A percentile compares a stretch with the other conserved stretches of the same genome.
These are phyloP conservation scores for Emydomyces testavorans DNA, from an alignment of 2,329 filamentous ascomycete species.

Conservation along the genomic window DNA sequence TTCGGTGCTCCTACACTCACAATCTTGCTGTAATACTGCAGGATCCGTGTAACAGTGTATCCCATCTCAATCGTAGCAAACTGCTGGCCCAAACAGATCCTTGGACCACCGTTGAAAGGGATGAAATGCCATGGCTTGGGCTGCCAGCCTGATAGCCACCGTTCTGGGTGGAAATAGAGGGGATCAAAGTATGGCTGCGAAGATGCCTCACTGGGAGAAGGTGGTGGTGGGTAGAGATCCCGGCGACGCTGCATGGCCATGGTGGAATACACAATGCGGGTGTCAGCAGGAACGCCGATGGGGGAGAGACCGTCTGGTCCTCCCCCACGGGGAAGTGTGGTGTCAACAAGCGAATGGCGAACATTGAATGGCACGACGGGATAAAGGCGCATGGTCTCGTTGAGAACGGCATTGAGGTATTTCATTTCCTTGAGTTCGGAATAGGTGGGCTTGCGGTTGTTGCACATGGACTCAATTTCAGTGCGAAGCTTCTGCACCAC, in stretches of 20 bases:
- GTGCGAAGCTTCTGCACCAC: conserved; percentile 56
- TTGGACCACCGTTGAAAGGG: conserved; percentile 43
- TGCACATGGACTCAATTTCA: conserved; percentile 60
- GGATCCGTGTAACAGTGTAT: conserved; percentile 36
- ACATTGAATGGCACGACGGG: conserved; percentile 71
- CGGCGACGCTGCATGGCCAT: conserved; percentile 42
- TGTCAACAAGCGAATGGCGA: conserved; percentile 59
- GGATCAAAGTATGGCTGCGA: conserved; percentile 33
- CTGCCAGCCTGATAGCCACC: conserved; percentile 41
- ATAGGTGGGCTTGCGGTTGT: conserved; percentile 53
- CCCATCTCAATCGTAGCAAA: conserved; percentile 50
- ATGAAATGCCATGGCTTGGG: conserved; percentile 46
- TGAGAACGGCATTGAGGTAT: conserved; percentile 59
- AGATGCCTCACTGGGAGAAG: conserved; percentile 15
- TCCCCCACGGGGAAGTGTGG: conserved; percentile 58
- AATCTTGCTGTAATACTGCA: conserved; percentile 34
- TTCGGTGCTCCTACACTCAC: conserved; percentile 23
- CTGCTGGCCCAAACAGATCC: conserved; percentile 49
- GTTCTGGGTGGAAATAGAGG: conserved; percentile 39
- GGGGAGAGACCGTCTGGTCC: conserved; percentile 37
- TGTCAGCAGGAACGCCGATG: conserved; percentile 39
- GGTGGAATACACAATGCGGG: conserved; percentile 41
- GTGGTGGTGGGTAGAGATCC: conserved; percentile 38
- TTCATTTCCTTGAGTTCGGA: conserved; percentile 77
- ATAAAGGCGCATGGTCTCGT: conserved; percentile 68